phyloP scores from a whole-genome alignment of 768 basidiomycete genomes.

The Auriscalpium vulgare region DNA sequence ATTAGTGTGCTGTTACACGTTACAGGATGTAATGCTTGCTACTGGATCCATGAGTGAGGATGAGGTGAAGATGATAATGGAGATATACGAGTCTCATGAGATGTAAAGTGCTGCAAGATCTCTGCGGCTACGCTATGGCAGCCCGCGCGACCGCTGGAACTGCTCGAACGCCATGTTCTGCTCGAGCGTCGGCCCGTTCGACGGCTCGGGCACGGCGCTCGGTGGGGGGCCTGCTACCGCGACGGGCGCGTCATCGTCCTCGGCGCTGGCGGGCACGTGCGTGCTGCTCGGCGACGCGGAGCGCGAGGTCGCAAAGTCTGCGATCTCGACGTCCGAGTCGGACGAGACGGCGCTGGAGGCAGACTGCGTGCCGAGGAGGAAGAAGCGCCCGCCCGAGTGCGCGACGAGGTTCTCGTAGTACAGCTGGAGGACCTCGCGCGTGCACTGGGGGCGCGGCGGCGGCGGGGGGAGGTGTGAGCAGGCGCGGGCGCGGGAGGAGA shows the following conservation, averaged over 20 bases:
- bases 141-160: constrained; percentile 26
- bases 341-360: constrained; percentile 22
- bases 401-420: constrained; percentile 93
- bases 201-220: constrained; percentile 32
- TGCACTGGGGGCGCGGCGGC: constrained; percentile 54
- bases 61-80: not conserved
- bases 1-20: not conserved
- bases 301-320: constrained; percentile 12
- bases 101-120: too few relatives aligned
- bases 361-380: constrained; percentile 37
- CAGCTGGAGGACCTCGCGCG: constrained; percentile 81
- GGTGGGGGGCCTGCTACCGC: constrained; percentile 17
- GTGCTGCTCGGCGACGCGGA: constrained; percentile 46
- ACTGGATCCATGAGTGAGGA: not conserved
- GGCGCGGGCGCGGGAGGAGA: constrained; percentile 6
- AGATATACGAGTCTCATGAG: not conserved
- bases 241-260: constrained; percentile 19
- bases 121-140: not conserved
- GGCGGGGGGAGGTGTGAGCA: constrained; percentile 18
- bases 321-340: constrained; percentile 36
- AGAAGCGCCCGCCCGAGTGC: constrained; percentile 53
- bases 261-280: constrained; percentile 25
- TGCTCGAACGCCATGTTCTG: constrained; percentile 81
- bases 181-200: constrained; percentile 63
- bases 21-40: not conserved